These are phyloP conservation scores for Camelina sativa DNA, from an alignment of 345 rosid genomes.

Conservation along the genomic window DNA sequence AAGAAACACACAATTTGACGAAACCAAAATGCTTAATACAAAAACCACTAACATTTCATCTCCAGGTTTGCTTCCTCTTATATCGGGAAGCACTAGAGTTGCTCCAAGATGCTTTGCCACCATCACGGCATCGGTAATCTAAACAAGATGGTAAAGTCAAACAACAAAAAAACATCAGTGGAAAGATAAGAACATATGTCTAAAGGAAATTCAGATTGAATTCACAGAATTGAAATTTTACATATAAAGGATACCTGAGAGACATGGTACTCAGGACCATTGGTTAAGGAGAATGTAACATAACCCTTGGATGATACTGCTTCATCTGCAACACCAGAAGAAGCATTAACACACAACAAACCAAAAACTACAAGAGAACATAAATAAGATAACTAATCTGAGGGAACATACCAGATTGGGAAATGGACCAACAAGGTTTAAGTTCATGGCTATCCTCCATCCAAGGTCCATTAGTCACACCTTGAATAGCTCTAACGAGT, in stretches of 20 bases:
- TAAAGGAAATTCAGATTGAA: neutral
- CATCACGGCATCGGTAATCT: slow-evolving; percentile 87
- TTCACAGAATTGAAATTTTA: neutral
- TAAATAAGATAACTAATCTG: neutral
- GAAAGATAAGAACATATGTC: neutral
- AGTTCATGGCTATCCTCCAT: slow-evolving; percentile 59
- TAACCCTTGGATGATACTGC: slow-evolving; percentile 62
- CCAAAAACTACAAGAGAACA: neutral
- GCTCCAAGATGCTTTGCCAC: slow-evolving; percentile 81
- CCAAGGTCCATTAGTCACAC: slow-evolving; percentile 70
- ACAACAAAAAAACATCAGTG: neutral
- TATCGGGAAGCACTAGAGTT: slow-evolving; percentile 83
- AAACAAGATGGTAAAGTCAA: slow-evolving; percentile 8
- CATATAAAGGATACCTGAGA: slow-evolving; percentile 71
- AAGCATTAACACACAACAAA: slow-evolving; percentile 11
- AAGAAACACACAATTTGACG: neutral
- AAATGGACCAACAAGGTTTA: slow-evolving; percentile 74
- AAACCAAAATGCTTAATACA: neutral
- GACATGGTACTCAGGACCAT: slow-evolving; percentile 97
- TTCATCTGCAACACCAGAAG: slow-evolving; percentile 36
- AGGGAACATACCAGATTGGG: slow-evolving; percentile 53
- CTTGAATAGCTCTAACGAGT: slow-evolving; percentile 46
- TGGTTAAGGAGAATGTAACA: slow-evolving; percentile 90
- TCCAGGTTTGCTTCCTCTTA: slow-evolving; percentile 93
- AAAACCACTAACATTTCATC: slow-evolving; percentile 66